A percentile compares a stretch with the other conserved stretches of the same genome.
Evolutionary conservation across 1,284 basidiomycete genomes (phyloP).

Genomic region (Trichosporon inkin): DNA sequence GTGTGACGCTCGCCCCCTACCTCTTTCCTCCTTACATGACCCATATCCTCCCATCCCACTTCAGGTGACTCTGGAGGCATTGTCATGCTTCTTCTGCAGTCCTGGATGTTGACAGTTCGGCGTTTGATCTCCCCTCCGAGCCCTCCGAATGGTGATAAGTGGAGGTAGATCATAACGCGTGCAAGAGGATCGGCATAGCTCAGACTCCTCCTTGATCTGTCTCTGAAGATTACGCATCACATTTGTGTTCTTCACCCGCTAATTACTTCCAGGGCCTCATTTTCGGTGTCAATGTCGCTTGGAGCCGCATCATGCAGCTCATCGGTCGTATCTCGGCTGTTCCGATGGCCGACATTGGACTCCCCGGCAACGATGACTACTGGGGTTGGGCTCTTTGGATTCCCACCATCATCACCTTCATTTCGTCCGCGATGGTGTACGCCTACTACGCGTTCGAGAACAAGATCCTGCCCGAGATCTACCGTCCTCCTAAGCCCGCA

Average conservation of each 20-base stretch:
- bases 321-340: slow-evolving; percentile 34
- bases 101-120: too few species aligned
- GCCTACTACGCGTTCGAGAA: slow-evolving; percentile 46
- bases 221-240: too few species aligned
- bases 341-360: slow-evolving; percentile 36
- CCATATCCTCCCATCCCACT: background rate
- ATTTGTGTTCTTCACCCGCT: background rate
- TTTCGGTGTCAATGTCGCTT: slow-evolving; percentile 40
- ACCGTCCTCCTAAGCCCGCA: slow-evolving; percentile 13
- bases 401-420: slow-evolving; percentile 11
- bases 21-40: background rate
- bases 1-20: too few species aligned
- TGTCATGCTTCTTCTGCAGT: too few species aligned
- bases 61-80: background rate
- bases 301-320: slow-evolving; percentile 34
- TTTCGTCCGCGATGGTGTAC: slow-evolving; percentile 18
- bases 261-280: slow-evolving; percentile 24
- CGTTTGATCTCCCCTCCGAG: too few species aligned
- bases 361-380: background rate
- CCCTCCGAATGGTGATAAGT: too few species aligned
- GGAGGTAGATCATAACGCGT: too few species aligned
- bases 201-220: too few species aligned
- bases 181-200: too few species aligned
- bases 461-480: slow-evolving; percentile 21
- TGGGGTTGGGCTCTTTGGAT: slow-evolving; percentile 45